Percentiles rank a stretch among this genome's conserved stretches.
These are phyloP conservation scores for Eragrostis nindensis DNA, from an alignment of 176 grass and related monocot genomes.

Conservation along the genomic window DNA sequence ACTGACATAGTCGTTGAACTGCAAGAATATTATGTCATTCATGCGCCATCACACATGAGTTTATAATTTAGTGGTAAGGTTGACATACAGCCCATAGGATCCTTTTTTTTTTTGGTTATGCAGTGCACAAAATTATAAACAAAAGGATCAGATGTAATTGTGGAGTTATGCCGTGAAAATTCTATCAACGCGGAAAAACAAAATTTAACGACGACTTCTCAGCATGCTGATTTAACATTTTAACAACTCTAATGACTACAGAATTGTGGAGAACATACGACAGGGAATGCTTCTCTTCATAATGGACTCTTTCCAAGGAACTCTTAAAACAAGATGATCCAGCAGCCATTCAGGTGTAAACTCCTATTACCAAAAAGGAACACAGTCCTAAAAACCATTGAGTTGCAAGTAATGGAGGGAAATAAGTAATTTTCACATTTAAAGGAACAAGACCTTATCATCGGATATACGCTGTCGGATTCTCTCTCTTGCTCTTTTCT, in stretches of 20 bases:
- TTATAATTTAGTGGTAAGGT: slow-evolving; percentile 1
- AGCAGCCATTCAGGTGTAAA: background rate
- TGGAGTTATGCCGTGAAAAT: background rate
- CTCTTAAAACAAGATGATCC: background rate
- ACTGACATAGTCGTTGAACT: background rate
- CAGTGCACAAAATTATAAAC: background rate
- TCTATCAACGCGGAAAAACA: background rate
- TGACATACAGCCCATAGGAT: slow-evolving; percentile 13
- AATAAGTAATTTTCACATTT: background rate
- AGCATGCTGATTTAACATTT: background rate
- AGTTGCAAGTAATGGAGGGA: slow-evolving; percentile 1
- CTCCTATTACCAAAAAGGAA: background rate
- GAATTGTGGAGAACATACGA: background rate
- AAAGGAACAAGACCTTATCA: slow-evolving; percentile 61
- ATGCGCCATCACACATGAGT: background rate
- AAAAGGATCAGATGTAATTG: background rate
- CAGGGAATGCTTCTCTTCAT: background rate
- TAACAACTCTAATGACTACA: background rate
- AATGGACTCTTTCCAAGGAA: background rate
- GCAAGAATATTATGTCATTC: slow-evolving; percentile 2
- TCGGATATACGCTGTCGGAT: slow-evolving; percentile 69
- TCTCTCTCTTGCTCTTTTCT: slow-evolving; percentile 81
- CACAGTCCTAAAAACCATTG: background rate
- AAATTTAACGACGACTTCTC: background rate
- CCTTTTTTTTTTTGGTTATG: background rate